These are phyloP conservation scores for Metschnikowia colocasiae DNA, from an alignment of 805 yeast species.

Conservation along the genomic window DNA sequence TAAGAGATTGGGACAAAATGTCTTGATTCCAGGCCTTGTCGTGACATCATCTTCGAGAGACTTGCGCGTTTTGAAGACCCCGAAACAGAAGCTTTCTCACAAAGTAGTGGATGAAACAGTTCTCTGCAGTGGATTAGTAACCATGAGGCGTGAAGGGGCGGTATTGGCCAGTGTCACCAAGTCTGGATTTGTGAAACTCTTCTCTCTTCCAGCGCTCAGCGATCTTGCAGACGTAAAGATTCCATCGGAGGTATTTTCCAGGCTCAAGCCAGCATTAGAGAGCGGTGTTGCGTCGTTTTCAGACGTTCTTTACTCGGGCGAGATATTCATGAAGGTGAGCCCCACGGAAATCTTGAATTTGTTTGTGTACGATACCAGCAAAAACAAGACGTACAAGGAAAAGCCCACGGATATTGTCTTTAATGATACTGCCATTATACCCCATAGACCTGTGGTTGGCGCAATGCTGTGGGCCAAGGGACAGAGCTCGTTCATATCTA, in stretches of 20 bases:
- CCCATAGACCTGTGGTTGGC: slow-evolving; percentile 76
- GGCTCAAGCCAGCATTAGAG: slow-evolving; percentile 22
- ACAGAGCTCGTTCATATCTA: slow-evolving; percentile 50
- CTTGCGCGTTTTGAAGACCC: slow-evolving; percentile 57
- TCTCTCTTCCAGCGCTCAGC: slow-evolving; percentile 58
- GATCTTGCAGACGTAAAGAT: slow-evolving; percentile 50
- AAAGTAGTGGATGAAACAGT: slow-evolving; percentile 52
- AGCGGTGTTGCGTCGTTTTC: slow-evolving; percentile 23
- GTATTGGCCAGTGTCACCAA: slow-evolving; percentile 43
- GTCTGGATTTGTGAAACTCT: slow-evolving; percentile 46
- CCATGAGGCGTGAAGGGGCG: slow-evolving; percentile 41
- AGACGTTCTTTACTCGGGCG: slow-evolving; percentile 48
- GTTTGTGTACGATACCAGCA: slow-evolving; percentile 21
- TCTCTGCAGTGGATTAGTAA: slow-evolving; percentile 49
- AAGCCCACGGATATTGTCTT: slow-evolving; percentile 56
- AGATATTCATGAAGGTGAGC: slow-evolving; percentile 53
- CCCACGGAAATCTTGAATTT: slow-evolving; percentile 41
- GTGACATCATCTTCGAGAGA: slow-evolving; percentile 56
- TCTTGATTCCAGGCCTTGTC: slow-evolving; percentile 58
- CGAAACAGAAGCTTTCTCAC: slow-evolving; percentile 61
- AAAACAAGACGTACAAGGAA: slow-evolving; percentile 19
- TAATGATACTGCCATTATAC: slow-evolving; percentile 63
- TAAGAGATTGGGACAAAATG: slow-evolving; percentile 57
- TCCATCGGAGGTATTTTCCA: slow-evolving; percentile 27
- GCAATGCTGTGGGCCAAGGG: slow-evolving; percentile 88